Base-by-base conservation (phyloP, 164 flowering plant genomes). In the Nymphaea thermarum region DNA sequence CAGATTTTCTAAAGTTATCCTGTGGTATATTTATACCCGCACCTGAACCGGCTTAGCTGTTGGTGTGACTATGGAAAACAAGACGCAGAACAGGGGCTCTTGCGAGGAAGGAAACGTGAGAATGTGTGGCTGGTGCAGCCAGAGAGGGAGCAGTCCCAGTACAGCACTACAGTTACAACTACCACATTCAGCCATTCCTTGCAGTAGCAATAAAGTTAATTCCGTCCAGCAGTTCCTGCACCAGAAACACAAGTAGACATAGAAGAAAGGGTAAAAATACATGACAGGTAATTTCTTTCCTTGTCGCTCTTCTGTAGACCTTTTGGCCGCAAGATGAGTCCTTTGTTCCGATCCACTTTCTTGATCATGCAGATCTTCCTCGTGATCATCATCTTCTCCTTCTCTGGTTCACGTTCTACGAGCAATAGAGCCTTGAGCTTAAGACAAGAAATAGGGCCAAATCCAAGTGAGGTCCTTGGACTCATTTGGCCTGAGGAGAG, bases 331-430 rank as follows among this genome's bases (percentile, higher is more conserved):
- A 47, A 47, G 7, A 47, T 47, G 55, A 47, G 12, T 47, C 2
- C 12, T 47, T 47, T 47, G 12, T 47, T 47, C 12, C 7, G 12
- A 47, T 47, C 2, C 55, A 47, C 12, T 47, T 47, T 2, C 12
- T 6, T 47, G 55, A 2, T 47, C 12, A 6, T 12, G 55, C 6
- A 18, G 65, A 43, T 70, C 74, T 64, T 17, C 68, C 73, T 63
- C 12, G 55, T 7, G 7, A 47, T 47, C 55, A 6, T 47, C 11
- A 6, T 47, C 55, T 12, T 47, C 55, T 47, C 4, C 55, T 4
- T 12, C 55, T 12, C 55, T 47, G 7, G 55, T 2, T 47, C 12
- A 4, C 12, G 12, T 47, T 7, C 55, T 47, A 12, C 55, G 4
- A 47, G 12, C 12, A 47, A 6, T 6, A 47, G 55, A 47, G 55